Evolutionary conservation across 495 filamentous ascomycete genomes (phyloP), one percentile per base, ranked within the genome.

Genomic region (Staphylotrichum tortipilum): DNA sequence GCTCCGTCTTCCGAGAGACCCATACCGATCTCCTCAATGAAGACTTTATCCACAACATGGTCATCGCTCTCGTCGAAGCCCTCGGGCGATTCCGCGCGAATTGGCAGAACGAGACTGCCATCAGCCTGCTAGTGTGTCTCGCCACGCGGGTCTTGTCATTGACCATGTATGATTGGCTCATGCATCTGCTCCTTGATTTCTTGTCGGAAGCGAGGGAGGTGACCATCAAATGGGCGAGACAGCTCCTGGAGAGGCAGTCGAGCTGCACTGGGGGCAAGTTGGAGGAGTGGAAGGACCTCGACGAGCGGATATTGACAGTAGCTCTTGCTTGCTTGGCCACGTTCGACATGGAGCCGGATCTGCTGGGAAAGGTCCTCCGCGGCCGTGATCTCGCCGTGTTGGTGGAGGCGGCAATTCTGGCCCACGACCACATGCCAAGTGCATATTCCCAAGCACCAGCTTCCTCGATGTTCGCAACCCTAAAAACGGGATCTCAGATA

Each of bases 81-180:
- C 29, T 59, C 4, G 18, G 7, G 11, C 49, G 57, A 14, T 35
- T 51, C n/a, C 33, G 47, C 15, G 42, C 30, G n/a, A 59, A 52
- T 19, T 59, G 57, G 57, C 57, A 59, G 41, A 59, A 59, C 26
- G 31, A 47, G 14, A 22, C 42, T 35, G 49, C 57, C 12, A 18
- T 56, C 14, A 50, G 52, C 30, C 28, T 61, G 2, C 22, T 61
- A 3, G 22, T 23, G 10, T 54, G 55, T 21, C 21, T 62, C 4
- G 55, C 53, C 19, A 53, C 53, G 2, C 37, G 55, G 12, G 22
- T 62, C 0, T 29, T 61, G n/a, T 41, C 45, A 3, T n/a, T 61
- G 15, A 49, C 49, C 3, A 41, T 6, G 7, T 52, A 42, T 4
- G 2, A 2, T 2, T 21, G 17, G 0, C n/a, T 48, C 43, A 26